phyloP scores from a whole-genome alignment of 208 protist species.

The Blastocrithidia nonstop region DNA sequence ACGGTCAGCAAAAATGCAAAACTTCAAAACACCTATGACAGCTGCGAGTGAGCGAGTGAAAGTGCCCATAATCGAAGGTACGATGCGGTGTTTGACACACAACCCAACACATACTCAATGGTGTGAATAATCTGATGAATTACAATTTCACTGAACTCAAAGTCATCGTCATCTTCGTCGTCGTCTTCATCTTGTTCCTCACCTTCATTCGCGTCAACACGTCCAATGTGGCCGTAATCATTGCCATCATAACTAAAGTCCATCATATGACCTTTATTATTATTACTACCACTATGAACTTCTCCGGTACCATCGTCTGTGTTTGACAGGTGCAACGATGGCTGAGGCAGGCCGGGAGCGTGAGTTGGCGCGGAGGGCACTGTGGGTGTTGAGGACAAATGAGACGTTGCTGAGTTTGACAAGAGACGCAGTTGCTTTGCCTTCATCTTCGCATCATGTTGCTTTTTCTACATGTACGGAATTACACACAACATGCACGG shows the following conservation, averaged over 20 bases:
- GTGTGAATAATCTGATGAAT: constrained; percentile 98
- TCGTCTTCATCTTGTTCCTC: constrained; percentile 7
- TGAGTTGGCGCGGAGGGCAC: too few relatives aligned
- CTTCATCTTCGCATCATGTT: constrained; percentile 12
- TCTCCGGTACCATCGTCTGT: not conserved
- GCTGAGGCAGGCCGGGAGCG: too few relatives aligned
- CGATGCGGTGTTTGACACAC: constrained; percentile 99
- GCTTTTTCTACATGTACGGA: constrained; percentile 49
- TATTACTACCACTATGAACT: not conserved
- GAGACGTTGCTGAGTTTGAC: constrained; percentile 6
- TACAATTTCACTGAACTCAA: constrained; percentile 91
- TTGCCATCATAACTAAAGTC: constrained; percentile 31
- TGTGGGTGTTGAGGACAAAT: too few relatives aligned
- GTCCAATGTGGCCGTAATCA: constrained; percentile 21
- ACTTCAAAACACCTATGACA: constrained; percentile 87
- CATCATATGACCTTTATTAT: not conserved
- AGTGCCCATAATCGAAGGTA: constrained; percentile 99
- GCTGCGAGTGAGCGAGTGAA: constrained; percentile 97
- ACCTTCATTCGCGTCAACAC: constrained; percentile 22
- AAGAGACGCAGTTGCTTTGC: constrained; percentile 16
- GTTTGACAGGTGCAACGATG: not conserved
- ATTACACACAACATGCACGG: constrained; percentile 78
- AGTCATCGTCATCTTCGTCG: constrained; percentile 51
- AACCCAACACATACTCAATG: constrained; percentile 98
- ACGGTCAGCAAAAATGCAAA: constrained; percentile 62